Conservation (phyloP, 1,284 basidiomycete genomes). For the Schizopora paradoxa region DNA sequence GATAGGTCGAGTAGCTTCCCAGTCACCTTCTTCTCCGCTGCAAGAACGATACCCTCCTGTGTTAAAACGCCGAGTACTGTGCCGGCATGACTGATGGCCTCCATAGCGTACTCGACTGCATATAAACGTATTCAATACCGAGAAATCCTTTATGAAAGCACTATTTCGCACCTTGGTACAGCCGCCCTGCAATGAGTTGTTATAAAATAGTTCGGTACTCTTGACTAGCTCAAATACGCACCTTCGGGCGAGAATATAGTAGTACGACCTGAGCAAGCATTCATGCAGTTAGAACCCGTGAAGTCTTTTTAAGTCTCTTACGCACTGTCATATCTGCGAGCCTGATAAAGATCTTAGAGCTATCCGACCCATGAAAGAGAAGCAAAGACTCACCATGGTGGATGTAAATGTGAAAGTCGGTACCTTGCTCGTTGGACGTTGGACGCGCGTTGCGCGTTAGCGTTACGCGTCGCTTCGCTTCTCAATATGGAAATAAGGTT, state of each 20-base stretch:
- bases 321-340: conserved; percentile 87
- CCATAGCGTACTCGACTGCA: conserved; percentile 97
- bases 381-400: too few relatives aligned
- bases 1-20: conserved; percentile 94
- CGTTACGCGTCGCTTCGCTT: too few relatives aligned
- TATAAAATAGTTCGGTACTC: conserved; percentile 9
- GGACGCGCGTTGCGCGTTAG: too few relatives aligned
- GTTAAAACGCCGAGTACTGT: conserved; percentile 94
- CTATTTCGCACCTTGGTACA: conserved; percentile 76
- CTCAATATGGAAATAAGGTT: too few relatives aligned
- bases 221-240: conserved; percentile 41
- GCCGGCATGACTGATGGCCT: conserved; percentile 95
- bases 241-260: conserved; percentile 96
- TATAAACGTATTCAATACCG: conserved; percentile 9
- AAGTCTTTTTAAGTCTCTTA: conserved; percentile 18
- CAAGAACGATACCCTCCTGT: conserved; percentile 94
- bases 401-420: too few relatives aligned
- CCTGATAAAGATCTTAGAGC: too few relatives aligned
- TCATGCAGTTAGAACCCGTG: conserved; percentile 19
- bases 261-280: conserved; percentile 61
- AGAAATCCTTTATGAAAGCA: conserved; percentile 1
- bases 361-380: too few relatives aligned
- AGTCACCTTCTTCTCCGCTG: conserved; percentile 98
- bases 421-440: too few relatives aligned
- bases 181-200: conserved; percentile 51